Base-by-base conservation (phyloP, 306 rosid genomes). In the Quercus variabilis region DNA sequence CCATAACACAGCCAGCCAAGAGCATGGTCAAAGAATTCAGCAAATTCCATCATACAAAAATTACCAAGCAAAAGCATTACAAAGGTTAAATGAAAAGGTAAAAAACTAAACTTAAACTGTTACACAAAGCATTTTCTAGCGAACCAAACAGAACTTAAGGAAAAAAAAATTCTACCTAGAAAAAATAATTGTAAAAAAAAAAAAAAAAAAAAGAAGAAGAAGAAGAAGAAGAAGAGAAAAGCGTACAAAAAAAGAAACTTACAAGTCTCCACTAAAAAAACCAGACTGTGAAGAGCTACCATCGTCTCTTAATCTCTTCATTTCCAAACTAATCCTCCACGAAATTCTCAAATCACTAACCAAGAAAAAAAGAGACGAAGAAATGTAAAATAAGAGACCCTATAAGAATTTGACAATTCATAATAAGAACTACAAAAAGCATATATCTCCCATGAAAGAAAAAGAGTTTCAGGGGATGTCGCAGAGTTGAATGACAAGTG, bases 51-150 rank as follows among this genome's bases (percentile, higher is more conserved):
- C 46, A 38, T 7, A 28, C 30, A 73, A 9, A 7, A 35, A 33
- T 33, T 33, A 65, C 30, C 31, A 43, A 75, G 13, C 0, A 35
- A 35, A 9, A 23, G 74, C 46, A 76, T 35, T 35, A 65, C 38
- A 31, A 43, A 75, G 18, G 19, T 55, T 71, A 35, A 35, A 35
- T 57, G 41, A 35, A 35, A 35, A 35, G 41, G 9, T 0, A 13
- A 23, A 77, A 11, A 76, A 59, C 81, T 71, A 73, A 30, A 79
- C 49, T 30, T 35, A 35, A 74, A 59, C 81, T 72, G 63, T 30
- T 77, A 21, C 49, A 77, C 41, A 41, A 74, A 75, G 55, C 30
- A 65, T 14, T 55, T 72, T 65, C 31, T 1, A 21, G 12, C 28
- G 30, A 38, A 38, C 11, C 46, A 35, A 35, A 35, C 41, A 35